Base-by-base conservation (phyloP, 805 yeast genomes). In the Saccharomyces mikatae region DNA sequence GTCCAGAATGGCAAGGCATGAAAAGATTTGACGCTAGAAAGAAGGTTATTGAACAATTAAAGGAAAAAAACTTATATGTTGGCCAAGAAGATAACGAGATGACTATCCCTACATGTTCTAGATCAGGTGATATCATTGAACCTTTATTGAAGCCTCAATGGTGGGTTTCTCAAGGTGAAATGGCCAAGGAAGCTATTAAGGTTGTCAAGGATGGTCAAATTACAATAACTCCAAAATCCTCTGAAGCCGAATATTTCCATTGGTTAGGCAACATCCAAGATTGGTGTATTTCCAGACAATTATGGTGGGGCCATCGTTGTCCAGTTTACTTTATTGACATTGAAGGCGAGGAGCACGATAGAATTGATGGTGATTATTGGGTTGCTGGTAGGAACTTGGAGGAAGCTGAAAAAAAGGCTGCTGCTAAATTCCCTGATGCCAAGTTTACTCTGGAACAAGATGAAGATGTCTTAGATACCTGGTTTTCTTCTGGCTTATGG, bases 401-500 rank as follows among this genome's bases (percentile, higher is more conserved):
- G 62, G 98, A 94, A 74, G 99, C 99, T 36, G 77, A 81, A 68
- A 80, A 72, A 51, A 90, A 89, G 76, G 98, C 98, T 46, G 73
- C 74, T 30, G 76, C 75, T 62, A 84, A 81, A 69, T 94, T 86
- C 75, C 81, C 96, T 17, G 81, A 79, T 56, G 75, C 76, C 66
- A 83, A 79, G 57, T 88, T 83, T 70, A 81, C 86, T 32, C 78
- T 92, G 63, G 88, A 85, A 69, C 98, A 94, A 76, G 99, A 94
- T 73, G 98, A 92, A 73, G 99, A 94, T 73, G 98, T 94, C 50
- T 81, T 94, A 65, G 99, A 94, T 74, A 94, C 99, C 17, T 94
- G 99, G 99, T 94, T 94, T 75, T 90, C 97, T 9, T 87, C 97
- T 47, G 98, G 97, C 57, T 76, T 94, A 72, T 94, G 98, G 98